These are phyloP conservation scores for Albugo candida DNA, from an alignment of 352 stramenopile genomes.

Conservation along the genomic window DNA sequence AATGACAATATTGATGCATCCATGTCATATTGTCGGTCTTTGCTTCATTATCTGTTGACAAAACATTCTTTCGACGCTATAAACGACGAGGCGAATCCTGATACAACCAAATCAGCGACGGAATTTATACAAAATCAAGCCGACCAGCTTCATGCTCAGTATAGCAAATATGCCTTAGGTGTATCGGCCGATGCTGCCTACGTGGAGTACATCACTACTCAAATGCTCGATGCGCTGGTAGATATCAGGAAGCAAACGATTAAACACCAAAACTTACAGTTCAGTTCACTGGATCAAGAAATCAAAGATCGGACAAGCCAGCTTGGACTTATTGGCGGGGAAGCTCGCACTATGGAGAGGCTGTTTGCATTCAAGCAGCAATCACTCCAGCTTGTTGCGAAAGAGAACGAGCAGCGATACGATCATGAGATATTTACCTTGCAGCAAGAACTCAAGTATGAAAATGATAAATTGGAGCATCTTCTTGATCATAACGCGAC, in stretches of 20 bases:
- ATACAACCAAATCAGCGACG: slow-evolving; percentile 32
- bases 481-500: slow-evolving; percentile 76
- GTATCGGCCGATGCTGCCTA: slow-evolving; percentile 66
- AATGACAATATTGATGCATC: slow-evolving; percentile 67
- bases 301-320: slow-evolving; percentile 70
- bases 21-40: slow-evolving; percentile 60
- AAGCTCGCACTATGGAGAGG: slow-evolving; percentile 67
- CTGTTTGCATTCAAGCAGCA: slow-evolving; percentile 53
- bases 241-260: slow-evolving; percentile 59
- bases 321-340: slow-evolving; percentile 56
- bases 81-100: slow-evolving; percentile 12
- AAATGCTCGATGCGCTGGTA: slow-evolving; percentile 47
- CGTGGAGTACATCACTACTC: slow-evolving; percentile 65
- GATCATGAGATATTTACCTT: slow-evolving; percentile 39
- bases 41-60: slow-evolving; percentile 20
- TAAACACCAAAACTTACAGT: slow-evolving; percentile 48
- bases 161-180: slow-evolving; percentile 35
- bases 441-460: slow-evolving; percentile 59
- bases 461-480: slow-evolving; percentile 75
- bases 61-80: background rate
- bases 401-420: slow-evolving; percentile 57
- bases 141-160: slow-evolving; percentile 27
- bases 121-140: slow-evolving; percentile 34
- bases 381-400: slow-evolving; percentile 53
- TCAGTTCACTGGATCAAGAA: slow-evolving; percentile 54